These are phyloP conservation scores for Vanderwaltozyma polyspora DNA, from an alignment of 805 yeast species.

Conservation along the genomic window DNA sequence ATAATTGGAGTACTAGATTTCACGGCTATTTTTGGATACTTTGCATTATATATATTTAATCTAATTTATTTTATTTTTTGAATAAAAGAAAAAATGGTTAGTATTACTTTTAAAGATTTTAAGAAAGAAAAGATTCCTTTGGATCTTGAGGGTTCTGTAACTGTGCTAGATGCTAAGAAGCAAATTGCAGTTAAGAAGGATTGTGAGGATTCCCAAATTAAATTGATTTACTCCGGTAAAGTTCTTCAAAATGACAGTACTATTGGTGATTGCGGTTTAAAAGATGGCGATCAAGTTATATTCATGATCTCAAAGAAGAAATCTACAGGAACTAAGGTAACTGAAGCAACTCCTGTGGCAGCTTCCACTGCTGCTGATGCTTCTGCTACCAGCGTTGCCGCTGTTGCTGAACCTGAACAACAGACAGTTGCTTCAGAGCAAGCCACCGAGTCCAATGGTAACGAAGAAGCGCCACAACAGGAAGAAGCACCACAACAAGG, in stretches of 20 bases:
- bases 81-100: constrained; percentile 14
- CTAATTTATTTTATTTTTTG: too few species aligned
- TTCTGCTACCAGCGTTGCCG: constrained; percentile 18
- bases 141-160: constrained; percentile 58
- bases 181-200: constrained; percentile 57
- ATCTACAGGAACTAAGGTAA: constrained; percentile 12
- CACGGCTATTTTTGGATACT: too few species aligned
- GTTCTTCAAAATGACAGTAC: constrained; percentile 77
- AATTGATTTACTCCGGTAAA: constrained; percentile 86
- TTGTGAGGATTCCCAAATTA: constrained; percentile 63
- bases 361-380: constrained; percentile 1
- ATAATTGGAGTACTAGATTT: too few species aligned
- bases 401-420: constrained; percentile 7
- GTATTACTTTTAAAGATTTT: constrained; percentile 62
- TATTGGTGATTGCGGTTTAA: constrained; percentile 60
- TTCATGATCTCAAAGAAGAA: constrained; percentile 72
- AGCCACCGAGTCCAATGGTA: background rate
- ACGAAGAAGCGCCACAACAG: constrained; percentile 1
- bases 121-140: constrained; percentile 80
- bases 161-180: constrained; percentile 62
- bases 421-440: constrained; percentile 17
- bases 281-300: constrained; percentile 77
- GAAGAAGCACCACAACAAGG: constrained; percentile 9
- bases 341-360: constrained; percentile 20
- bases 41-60: too few species aligned